Conservation (phyloP, 1,284 basidiomycete genomes). For the Ustilago vetiveriae region DNA sequence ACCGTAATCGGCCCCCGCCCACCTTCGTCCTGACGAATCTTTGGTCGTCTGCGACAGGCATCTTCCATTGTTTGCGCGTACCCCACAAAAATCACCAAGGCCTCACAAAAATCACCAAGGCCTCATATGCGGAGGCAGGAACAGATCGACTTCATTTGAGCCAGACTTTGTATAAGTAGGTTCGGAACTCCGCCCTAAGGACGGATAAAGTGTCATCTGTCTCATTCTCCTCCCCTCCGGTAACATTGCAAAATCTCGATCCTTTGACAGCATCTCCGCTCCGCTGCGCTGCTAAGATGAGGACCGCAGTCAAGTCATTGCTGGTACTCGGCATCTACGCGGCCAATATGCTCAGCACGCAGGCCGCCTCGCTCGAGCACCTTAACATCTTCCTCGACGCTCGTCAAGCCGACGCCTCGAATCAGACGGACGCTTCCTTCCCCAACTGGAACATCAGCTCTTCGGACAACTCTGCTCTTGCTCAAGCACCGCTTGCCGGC, state of each 20-base stretch:
- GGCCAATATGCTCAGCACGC: constrained; percentile 18
- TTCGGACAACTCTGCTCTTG: constrained; percentile 31
- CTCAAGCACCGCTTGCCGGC: constrained; percentile 20
- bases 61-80: too few species aligned
- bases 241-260: background rate
- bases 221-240: background rate
- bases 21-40: background rate
- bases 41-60: too few species aligned
- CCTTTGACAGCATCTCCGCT: background rate
- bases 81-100: too few species aligned
- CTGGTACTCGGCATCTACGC: constrained; percentile 38
- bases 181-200: constrained; percentile 9
- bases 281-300: constrained; percentile 8
- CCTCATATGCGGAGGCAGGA: too few species aligned
- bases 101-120: too few species aligned
- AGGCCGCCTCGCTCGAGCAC: constrained; percentile 33
- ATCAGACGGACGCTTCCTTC: constrained; percentile 3
- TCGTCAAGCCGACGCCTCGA: constrained; percentile 14
- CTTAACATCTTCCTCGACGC: constrained; percentile 19
- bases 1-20: background rate
- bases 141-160: background rate
- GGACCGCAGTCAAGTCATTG: constrained; percentile 23
- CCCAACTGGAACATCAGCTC: constrained; percentile 39
- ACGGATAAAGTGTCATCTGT: too few species aligned
- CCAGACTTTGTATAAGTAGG: constrained; percentile 17